Conservation (phyloP, 768 basidiomycete genomes). For the Amanita phalloides region DNA sequence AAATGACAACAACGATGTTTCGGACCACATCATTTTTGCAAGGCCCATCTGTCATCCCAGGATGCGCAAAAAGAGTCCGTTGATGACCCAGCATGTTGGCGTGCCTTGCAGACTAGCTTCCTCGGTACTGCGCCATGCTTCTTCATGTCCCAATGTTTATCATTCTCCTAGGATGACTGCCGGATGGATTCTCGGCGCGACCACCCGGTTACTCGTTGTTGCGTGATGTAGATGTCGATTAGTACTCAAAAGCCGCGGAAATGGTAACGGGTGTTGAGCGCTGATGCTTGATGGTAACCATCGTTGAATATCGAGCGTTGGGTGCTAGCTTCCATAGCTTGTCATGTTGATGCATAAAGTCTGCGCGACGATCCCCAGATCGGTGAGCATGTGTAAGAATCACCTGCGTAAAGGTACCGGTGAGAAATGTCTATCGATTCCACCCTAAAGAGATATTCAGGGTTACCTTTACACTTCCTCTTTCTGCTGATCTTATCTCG, state of each 20-base stretch:
- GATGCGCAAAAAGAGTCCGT: not conserved
- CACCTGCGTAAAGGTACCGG: not conserved
- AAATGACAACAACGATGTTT: not conserved
- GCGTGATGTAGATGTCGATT: not conserved
- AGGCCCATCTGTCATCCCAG: not conserved
- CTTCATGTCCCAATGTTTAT: not conserved
- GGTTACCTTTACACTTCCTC: not conserved
- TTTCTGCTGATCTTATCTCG: not conserved
- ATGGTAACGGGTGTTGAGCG: not conserved
- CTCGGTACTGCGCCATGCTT: not conserved
- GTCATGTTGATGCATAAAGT: not conserved
- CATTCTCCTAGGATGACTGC: not conserved
- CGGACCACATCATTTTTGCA: not conserved
- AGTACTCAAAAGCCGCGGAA: not conserved
- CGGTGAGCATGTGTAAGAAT: not conserved
- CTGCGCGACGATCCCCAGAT: not conserved
- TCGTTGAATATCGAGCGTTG: no score
- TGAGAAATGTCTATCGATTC: not conserved
- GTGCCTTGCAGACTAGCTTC: not conserved
- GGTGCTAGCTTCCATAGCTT: no score
- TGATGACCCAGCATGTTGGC: not conserved
- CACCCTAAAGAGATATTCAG: not conserved
- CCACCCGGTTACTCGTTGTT: conserved; percentile 1
- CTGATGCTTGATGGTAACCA: no score
- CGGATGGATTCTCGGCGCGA: not conserved